phyloP scores from a whole-genome alignment of 192 early-diverging fungal species.

The Rhizoclosmatium globosum region DNA sequence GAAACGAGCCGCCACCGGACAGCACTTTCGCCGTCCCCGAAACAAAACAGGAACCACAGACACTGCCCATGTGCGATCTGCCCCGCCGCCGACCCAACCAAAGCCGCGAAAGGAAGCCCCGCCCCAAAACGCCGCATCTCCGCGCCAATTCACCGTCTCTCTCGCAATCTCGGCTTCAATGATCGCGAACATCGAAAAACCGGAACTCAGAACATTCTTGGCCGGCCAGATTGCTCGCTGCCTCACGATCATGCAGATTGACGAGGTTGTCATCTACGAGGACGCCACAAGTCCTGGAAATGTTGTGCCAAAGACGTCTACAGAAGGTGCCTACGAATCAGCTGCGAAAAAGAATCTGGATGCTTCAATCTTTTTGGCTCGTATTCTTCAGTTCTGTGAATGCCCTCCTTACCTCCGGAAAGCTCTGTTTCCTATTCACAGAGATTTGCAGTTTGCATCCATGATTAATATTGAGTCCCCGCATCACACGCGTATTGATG shows the following conservation, averaged over 20 bases:
- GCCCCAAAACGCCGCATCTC: not conserved
- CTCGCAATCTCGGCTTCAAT: conserved; percentile 73
- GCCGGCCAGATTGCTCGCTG: conserved; percentile 75
- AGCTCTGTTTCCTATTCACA: conserved; percentile 70
- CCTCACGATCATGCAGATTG: conserved; percentile 65
- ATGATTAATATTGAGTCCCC: conserved; percentile 72
- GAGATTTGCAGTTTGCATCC: conserved; percentile 69
- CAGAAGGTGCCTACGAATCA: conserved; percentile 42
- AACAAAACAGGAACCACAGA: not conserved
- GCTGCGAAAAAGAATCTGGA: conserved; percentile 54
- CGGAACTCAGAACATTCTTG: conserved; percentile 74
- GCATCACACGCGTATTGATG: conserved; percentile 72
- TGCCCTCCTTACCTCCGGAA: conserved; percentile 76
- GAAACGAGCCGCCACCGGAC: not conserved
- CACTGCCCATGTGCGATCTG: not conserved
- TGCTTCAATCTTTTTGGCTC: conserved; percentile 68
- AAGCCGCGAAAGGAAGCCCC: not conserved
- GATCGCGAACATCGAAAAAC: conserved; percentile 65
- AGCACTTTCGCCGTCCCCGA: not conserved
- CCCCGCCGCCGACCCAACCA: not conserved
- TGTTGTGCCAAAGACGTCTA: not conserved
- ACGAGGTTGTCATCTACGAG: conserved; percentile 75
- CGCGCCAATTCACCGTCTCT: conserved; percentile 62
- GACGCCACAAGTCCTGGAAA: conserved; percentile 49
- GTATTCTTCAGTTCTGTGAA: conserved; percentile 74